Percentiles rank a stretch among this genome's conserved stretches.
phyloP scores from a whole-genome alignment of 2,329 filamentous ascomycete genomes.

The Fusarium odoratissimum region DNA sequence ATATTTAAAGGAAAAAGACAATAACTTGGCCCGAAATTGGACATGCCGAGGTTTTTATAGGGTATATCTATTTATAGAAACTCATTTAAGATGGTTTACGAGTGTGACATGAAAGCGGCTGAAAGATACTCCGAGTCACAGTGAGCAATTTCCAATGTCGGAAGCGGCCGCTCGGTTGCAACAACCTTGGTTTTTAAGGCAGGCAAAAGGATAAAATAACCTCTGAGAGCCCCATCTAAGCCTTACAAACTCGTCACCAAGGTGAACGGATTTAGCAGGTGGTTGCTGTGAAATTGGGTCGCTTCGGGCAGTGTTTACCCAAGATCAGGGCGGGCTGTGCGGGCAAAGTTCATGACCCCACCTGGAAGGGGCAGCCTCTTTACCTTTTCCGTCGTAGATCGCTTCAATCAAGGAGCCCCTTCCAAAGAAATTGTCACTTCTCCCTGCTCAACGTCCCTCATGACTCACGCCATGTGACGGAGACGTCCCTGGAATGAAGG shows the following conservation, averaged over 20 bases:
- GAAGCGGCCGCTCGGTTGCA: background rate
- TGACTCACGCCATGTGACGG: background rate
- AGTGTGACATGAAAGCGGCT: background rate
- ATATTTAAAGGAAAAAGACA: background rate
- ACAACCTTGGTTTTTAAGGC: background rate
- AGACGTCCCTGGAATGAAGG: background rate
- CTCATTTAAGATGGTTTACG: background rate
- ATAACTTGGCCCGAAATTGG: background rate
- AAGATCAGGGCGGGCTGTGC: background rate
- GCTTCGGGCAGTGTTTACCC: background rate
- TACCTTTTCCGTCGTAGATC: background rate
- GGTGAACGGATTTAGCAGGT: background rate
- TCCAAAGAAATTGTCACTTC: background rate
- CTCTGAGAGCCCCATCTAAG: background rate
- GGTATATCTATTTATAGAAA: background rate
- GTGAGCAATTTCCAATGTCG: background rate
- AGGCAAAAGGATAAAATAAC: background rate
- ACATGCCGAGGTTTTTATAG: background rate
- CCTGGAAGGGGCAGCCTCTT: background rate
- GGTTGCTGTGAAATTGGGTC: background rate
- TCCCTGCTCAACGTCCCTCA: background rate
- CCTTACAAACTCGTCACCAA: background rate
- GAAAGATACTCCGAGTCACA: background rate
- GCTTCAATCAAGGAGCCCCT: background rate
- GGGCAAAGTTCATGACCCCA: background rate